Percentiles rank a stretch among this genome's conserved stretches.
phyloP scores from a whole-genome alignment of 225 moss, liverwort and hornwort genomes.

The Climacium dendroides region DNA sequence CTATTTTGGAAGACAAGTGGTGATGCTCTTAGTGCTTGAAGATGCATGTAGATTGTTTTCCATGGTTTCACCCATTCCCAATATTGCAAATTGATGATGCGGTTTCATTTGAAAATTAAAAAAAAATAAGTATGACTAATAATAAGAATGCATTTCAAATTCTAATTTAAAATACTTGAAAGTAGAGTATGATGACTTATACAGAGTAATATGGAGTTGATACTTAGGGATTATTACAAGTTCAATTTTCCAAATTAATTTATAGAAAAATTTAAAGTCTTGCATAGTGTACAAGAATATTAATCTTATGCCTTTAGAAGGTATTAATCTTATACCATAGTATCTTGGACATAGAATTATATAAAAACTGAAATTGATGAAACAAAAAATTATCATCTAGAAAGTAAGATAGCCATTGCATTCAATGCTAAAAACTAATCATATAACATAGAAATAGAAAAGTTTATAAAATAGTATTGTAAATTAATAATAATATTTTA shows the following conservation, averaged over 20 bases:
- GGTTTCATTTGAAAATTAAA: background rate
- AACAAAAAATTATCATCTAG: background rate
- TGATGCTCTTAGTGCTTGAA: background rate
- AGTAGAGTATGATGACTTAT: no score
- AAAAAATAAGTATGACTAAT: no score
- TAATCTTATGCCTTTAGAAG: background rate
- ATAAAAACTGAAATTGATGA: no score
- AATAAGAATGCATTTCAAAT: background rate
- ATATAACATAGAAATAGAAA: background rate
- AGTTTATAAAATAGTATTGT: background rate
- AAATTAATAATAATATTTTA: background rate
- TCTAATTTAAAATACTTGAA: no score
- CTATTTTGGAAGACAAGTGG: no score
- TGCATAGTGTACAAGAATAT: background rate
- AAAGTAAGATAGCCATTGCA: background rate
- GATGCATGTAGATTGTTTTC: background rate
- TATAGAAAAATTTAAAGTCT: background rate
- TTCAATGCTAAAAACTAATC: background rate
- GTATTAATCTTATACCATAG: background rate
- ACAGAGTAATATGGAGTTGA: background rate
- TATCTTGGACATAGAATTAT: background rate
- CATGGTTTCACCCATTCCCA: background rate
- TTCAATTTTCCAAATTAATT: background rate
- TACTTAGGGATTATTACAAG: background rate
- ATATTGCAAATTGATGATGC: background rate